Evolutionary conservation across 306 rosid species (phyloP), one percentile per base, ranked within the genome.

Genomic region (Chamaecrista fasciculata): DNA sequence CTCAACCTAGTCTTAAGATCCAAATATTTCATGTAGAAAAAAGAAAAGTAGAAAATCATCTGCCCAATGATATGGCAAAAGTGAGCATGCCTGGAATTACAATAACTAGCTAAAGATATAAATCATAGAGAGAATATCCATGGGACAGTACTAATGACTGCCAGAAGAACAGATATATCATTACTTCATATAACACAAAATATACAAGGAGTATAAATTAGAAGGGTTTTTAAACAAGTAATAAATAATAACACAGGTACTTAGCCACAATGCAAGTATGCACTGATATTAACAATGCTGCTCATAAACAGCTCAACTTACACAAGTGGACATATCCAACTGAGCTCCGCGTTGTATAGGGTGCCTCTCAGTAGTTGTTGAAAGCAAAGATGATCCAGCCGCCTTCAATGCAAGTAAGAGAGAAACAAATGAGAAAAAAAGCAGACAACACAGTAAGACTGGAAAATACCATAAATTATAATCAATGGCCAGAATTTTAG

Each of bases 271-370:
- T 8, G 21, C 5, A 33, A 43, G 37, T 53, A 29, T 23, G 33
- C 33, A 28, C 50, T 29, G 49, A 69, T 70, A 74, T 44, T 26
- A 77, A 43, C 49, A 19, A 70, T 29, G 66, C 59, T 60, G 16
- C 49, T 65, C 19, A 66, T 57, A 29, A 50, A 50, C 7, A 70
- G 28, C 60, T 75, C 33, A 46, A 66, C 94, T 80, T 80, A 92
- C 97, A 81, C 77, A 50, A 20, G 55, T 44, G 11, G 80, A 71
- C 43, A 52, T n/a, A 67, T 77, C 61, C 23, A 73, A 15, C 37
- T 11, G 73, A 47, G 77, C 61, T 46, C 71, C 70, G 60, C 19
- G n/a, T 62, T 16, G 15, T 8, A 74, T 21, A 31, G 63, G 69
- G 56, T 51, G 74, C 57, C 42, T 79, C 62, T 26, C 79, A 36